A percentile compares a stretch with the other conserved stretches of the same genome.
Conservation (phyloP, 257 asterid genomes). For the Haberlea rhodopensis region DNA sequence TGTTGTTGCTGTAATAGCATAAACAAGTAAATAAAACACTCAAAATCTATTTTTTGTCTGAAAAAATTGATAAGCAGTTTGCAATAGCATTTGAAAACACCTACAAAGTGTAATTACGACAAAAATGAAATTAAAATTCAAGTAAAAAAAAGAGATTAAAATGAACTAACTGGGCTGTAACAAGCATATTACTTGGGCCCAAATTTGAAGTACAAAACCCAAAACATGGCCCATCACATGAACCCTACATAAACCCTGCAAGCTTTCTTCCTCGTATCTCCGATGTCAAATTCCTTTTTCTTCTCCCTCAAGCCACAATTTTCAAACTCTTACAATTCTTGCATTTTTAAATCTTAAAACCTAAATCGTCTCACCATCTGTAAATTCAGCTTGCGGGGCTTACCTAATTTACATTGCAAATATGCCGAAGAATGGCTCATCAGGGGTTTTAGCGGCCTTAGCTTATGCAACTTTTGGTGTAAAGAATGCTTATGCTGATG, state of each 20-base stretch:
- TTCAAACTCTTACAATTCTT: not conserved
- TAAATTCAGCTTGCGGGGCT: not conserved
- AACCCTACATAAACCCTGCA: slow-evolving; percentile 53
- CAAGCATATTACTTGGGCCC: not conserved
- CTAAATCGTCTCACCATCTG: not conserved
- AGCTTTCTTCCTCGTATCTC: slow-evolving; percentile 8
- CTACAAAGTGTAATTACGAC: too few species aligned
- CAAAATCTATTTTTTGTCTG: too few species aligned
- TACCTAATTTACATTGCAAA: not conserved
- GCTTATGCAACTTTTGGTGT: slow-evolving; percentile 54
- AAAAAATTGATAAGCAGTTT: too few species aligned
- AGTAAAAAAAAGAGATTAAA: too few species aligned
- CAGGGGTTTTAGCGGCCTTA: slow-evolving; percentile 63
- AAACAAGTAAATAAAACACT: too few species aligned
- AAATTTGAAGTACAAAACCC: not conserved
- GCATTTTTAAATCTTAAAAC: slow-evolving; percentile 1
- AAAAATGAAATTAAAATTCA: too few species aligned
- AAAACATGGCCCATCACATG: not conserved
- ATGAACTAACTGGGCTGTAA: too few species aligned
- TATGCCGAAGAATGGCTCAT: slow-evolving; percentile 54
- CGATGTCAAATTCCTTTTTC: slow-evolving; percentile 31
- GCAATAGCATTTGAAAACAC: too few species aligned
- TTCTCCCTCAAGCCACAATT: slow-evolving; percentile 22
- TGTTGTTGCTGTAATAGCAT: too few species aligned
- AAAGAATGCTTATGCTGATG: slow-evolving; percentile 58